These are phyloP conservation scores for slime mould (Dictyostelium discoideum) DNA, from an alignment of 78 protist species.

Conservation along the genomic window DNA sequence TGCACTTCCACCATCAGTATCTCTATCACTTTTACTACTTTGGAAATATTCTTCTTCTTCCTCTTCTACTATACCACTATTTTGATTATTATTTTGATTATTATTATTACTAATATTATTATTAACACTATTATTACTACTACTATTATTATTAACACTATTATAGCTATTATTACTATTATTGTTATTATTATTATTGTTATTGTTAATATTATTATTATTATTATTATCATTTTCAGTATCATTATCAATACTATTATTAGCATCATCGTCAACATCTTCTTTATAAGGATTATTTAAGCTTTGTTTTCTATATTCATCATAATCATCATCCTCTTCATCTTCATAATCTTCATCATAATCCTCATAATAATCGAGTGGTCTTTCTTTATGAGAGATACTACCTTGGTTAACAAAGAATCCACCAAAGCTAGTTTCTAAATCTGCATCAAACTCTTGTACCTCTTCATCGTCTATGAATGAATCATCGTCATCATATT, in stretches of 20 bases:
- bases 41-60: not conserved
- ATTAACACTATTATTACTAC: too few relatives aligned
- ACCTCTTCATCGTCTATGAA: conserved; percentile 40
- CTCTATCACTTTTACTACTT: not conserved
- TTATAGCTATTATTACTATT: too few relatives aligned
- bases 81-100: not conserved
- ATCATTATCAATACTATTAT: not conserved
- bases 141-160: too few relatives aligned
- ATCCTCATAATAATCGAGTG: not conserved
- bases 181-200: too few relatives aligned
- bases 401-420: conserved; percentile 52
- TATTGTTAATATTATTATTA: too few relatives aligned
- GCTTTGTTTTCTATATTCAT: not conserved
- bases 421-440: conserved; percentile 48
- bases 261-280: not conserved
- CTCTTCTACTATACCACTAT: not conserved
- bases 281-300: not conserved
- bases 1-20: not conserved
- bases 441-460: not conserved
- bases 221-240: not conserved
- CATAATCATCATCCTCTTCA: not conserved
- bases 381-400: conserved; percentile 2
- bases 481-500: conserved; percentile 23
- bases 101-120: too few relatives aligned
- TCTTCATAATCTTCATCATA: not conserved